Conservation (phyloP, 305 asterid genomes). For the Fraxinus baroniana region DNA sequence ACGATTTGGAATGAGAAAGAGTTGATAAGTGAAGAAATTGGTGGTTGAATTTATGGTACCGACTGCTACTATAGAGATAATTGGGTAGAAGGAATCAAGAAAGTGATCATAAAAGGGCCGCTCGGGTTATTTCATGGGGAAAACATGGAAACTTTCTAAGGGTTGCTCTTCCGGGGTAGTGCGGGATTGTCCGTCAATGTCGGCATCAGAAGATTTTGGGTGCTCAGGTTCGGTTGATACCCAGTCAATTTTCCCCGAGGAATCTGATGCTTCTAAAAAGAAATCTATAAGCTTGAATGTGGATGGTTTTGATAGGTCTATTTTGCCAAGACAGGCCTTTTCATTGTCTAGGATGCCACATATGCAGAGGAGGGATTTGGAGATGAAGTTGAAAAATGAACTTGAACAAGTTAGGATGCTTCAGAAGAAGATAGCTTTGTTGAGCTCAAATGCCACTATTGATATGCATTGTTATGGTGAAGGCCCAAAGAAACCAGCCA, state of each 20-base stretch:
- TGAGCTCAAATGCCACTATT: constrained; percentile 24
- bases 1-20: constrained; percentile 26
- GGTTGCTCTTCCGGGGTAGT: constrained; percentile 50
- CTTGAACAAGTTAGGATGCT: constrained; percentile 60
- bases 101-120: constrained; percentile 25
- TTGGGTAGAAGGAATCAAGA: constrained; percentile 42
- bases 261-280: constrained; percentile 43
- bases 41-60: constrained; percentile 49
- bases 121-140: constrained; percentile 47
- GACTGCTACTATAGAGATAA: constrained; percentile 44
- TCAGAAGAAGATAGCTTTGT: constrained; percentile 49
- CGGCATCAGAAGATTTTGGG: constrained; percentile 56
- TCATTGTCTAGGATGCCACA: constrained; percentile 56
- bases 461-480: constrained; percentile 40
- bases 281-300: constrained; percentile 39
- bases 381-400: constrained; percentile 47
- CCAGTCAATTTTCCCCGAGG: constrained; percentile 41
- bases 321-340: constrained; percentile 45
- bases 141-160: constrained; percentile 54
- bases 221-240: constrained; percentile 39
- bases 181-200: constrained; percentile 58
- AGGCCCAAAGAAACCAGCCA: constrained; percentile 45
- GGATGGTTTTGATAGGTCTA: constrained; percentile 43
- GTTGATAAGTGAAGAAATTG: constrained; percentile 38
- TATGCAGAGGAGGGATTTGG: constrained; percentile 52